These are phyloP conservation scores for Spencermartinsiella ligniputridi DNA, from an alignment of 1,139 yeast genomes.

Conservation along the genomic window DNA sequence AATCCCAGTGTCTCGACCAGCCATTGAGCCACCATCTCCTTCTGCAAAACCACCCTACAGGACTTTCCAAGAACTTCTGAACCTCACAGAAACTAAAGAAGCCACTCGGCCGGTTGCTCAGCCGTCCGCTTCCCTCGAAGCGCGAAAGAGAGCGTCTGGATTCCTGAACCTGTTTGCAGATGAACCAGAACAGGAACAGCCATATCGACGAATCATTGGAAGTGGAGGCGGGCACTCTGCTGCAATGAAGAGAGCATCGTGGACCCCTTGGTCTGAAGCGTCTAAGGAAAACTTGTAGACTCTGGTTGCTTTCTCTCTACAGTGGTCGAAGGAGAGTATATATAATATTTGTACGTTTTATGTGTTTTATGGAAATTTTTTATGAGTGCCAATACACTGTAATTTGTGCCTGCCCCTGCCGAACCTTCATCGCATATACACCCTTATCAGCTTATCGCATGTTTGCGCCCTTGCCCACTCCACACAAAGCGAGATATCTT, in stretches of 20 bases:
- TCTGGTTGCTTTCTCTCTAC: too few species aligned
- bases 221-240: constrained; percentile 17
- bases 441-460: too few species aligned
- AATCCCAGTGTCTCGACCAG: constrained; percentile 20
- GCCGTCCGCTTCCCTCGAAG: constrained; percentile 1
- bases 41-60: constrained; percentile 21
- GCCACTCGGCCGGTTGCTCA: background rate
- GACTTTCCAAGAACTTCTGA: constrained; percentile 1
- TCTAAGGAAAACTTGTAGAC: background rate
- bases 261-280: background rate
- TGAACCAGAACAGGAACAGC: constrained; percentile 6
- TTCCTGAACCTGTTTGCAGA: constrained; percentile 1
- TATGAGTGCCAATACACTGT: too few species aligned
- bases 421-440: too few species aligned
- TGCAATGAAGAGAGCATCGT: constrained; percentile 7
- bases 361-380: too few species aligned
- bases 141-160: constrained; percentile 1
- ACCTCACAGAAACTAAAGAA: constrained; percentile 4
- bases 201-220: constrained; percentile 14
- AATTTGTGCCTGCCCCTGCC: too few species aligned
- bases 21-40: constrained; percentile 20
- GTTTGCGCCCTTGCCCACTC: too few species aligned
- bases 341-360: too few species aligned
- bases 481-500: too few species aligned
- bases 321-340: too few species aligned